Evolutionary conservation across 129 eudicot species (phyloP).

Genomic region (Saposhnikovia divaricata): DNA sequence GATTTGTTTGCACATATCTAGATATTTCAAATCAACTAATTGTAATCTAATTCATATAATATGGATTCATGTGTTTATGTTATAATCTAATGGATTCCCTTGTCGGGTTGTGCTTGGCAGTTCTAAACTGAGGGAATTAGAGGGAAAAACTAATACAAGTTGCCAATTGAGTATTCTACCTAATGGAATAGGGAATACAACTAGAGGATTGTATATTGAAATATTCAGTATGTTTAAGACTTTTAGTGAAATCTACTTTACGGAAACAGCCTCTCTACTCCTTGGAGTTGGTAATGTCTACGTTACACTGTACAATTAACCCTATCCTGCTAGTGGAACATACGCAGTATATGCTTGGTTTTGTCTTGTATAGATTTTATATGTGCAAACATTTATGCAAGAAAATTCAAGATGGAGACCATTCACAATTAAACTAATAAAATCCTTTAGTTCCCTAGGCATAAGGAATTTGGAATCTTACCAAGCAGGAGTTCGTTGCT

Average conservation of each 20-base stretch:
- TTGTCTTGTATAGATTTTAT: too few species aligned
- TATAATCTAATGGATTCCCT: not conserved
- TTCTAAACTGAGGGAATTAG: not conserved
- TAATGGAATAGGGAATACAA: not conserved
- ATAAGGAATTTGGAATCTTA: conserved; percentile 22
- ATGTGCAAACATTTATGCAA: not conserved
- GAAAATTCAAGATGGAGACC: not conserved
- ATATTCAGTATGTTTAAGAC: not conserved
- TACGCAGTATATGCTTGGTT: too few species aligned
- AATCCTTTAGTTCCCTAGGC: not conserved
- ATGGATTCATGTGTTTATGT: not conserved
- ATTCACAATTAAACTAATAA: not conserved
- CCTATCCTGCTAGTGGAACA: not conserved
- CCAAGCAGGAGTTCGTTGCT: conserved; percentile 88
- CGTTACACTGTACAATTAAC: not conserved
- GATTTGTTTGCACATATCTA: not conserved
- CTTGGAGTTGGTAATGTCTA: not conserved
- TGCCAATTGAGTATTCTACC: not conserved
- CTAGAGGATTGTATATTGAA: not conserved
- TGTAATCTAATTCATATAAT: not conserved
- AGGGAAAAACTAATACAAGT: not conserved
- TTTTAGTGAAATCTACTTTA: not conserved
- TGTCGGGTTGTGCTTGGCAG: conserved; percentile 3
- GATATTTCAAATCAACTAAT: not conserved
- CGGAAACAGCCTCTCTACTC: not conserved